These are phyloP conservation scores for Myxozyma neglecta DNA, from an alignment of 805 yeast species.

Conservation along the genomic window DNA sequence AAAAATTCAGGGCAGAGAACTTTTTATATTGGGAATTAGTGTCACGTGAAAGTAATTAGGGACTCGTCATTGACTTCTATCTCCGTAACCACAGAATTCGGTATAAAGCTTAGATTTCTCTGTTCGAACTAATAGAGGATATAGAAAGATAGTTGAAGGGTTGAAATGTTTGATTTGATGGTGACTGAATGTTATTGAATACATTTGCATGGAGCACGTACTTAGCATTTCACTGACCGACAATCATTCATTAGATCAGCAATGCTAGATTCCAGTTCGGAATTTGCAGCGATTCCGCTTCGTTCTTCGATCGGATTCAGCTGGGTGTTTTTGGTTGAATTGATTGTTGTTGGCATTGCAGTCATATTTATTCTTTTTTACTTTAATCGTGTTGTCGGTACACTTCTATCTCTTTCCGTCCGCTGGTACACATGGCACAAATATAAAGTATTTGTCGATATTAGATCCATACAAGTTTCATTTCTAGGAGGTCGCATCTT, in stretches of 20 bases:
- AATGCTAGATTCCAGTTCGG: conserved; percentile 25
- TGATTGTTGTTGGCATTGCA: conserved; percentile 68
- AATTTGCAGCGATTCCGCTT: conserved; percentile 28
- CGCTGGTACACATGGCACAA: conserved; percentile 64
- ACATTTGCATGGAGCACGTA: not conserved
- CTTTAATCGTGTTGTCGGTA: conserved; percentile 71
- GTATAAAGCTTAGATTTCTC: too few species aligned
- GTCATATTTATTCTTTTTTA: conserved; percentile 69
- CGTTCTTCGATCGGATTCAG: conserved; percentile 37
- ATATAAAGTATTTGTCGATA: conserved; percentile 56
- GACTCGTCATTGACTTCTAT: too few species aligned
- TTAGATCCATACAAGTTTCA: conserved; percentile 75
- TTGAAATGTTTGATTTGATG: too few species aligned
- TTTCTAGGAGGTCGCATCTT: conserved; percentile 79
- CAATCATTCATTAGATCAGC: not conserved
- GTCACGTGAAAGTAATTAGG: too few species aligned
- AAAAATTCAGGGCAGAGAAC: too few species aligned
- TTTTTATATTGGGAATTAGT: too few species aligned
- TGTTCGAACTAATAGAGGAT: too few species aligned
- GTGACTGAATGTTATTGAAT: too few species aligned
- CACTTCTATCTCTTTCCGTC: conserved; percentile 51
- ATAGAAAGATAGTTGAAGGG: too few species aligned
- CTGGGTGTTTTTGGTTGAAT: conserved; percentile 82
- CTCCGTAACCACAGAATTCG: too few species aligned
- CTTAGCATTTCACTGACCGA: not conserved